Evolutionary conservation across 768 basidiomycete species (phyloP).

Genomic region (Suillus tomentosus): DNA sequence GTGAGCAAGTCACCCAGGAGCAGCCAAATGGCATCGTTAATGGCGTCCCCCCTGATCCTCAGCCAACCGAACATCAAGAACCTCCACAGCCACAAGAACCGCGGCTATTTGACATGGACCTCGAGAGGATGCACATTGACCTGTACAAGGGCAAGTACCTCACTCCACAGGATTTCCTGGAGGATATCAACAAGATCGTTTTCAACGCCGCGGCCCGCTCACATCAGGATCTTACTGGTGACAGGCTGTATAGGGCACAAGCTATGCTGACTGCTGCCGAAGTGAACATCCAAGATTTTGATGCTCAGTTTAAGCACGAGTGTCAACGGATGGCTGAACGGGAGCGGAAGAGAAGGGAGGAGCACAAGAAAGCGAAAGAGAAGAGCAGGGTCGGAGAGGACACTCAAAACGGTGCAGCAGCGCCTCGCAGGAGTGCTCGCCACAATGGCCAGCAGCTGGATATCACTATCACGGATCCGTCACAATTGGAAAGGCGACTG

Average conservation of each 20-base stretch:
- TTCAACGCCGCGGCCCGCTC: constrained; percentile 65
- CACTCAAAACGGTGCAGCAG: constrained; percentile 35
- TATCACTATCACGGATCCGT: constrained; percentile 71
- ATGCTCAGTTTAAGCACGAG: constrained; percentile 73
- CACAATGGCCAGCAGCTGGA: constrained; percentile 74
- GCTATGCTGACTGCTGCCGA: constrained; percentile 87
- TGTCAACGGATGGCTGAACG: constrained; percentile 85
- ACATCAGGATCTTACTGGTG: constrained; percentile 55
- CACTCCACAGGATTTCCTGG: constrained; percentile 85
- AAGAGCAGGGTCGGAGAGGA: constrained; percentile 34
- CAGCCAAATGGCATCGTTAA: constrained; percentile 41
- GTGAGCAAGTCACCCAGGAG: constrained; percentile 36
- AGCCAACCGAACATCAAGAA: constrained; percentile 26
- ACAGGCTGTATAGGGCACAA: constrained; percentile 79
- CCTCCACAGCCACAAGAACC: constrained; percentile 41
- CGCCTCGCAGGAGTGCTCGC: constrained; percentile 68
- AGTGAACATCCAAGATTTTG: constrained; percentile 86
- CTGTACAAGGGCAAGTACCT: constrained; percentile 86
- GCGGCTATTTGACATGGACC: constrained; percentile 80
- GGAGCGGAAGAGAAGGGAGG: constrained; percentile 68
- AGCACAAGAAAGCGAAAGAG: constrained; percentile 43
- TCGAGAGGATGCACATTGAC: constrained; percentile 87
- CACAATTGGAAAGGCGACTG: constrained; percentile 70
- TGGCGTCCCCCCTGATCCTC: constrained; percentile 31
- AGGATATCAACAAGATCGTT: constrained; percentile 79